A percentile compares a stretch with the other conserved stretches of the same genome.
These are phyloP conservation scores for Colletotrichum camelliae DNA, from an alignment of 2,329 filamentous ascomycete species.

Conservation along the genomic window DNA sequence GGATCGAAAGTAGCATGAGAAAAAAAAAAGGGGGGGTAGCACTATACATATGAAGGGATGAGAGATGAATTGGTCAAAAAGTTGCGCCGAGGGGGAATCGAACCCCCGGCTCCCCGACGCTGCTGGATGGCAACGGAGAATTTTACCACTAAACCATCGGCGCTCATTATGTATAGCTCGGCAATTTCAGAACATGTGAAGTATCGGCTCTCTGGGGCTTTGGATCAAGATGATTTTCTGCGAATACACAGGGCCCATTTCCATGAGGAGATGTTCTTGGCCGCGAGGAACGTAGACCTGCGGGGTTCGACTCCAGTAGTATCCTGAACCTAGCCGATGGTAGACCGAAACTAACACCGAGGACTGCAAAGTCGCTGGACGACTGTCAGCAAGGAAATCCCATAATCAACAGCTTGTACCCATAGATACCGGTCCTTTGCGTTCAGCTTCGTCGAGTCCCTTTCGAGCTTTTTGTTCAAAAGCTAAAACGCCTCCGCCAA, in stretches of 20 bases:
- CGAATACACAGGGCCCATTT: no score
- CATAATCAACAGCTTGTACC: fast-evolving
- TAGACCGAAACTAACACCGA: fast-evolving
- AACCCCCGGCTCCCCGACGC: neutral
- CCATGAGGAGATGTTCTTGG: fast-evolving
- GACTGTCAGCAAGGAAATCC: neutral
- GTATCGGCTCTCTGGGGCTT: no score
- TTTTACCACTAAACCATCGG: conserved; percentile 13
- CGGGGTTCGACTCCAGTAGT: neutral
- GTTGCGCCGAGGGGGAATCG: conserved; percentile 11
- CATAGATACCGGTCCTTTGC: fast-evolving
- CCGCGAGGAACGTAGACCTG: fast-evolving
- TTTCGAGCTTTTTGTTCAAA: no score
- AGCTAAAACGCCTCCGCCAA: neutral
- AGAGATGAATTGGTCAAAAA: no score
- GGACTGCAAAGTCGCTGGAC: neutral
- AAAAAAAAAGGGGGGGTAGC: no score
- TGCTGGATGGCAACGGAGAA: conserved; percentile 1
- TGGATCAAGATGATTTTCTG: no score
- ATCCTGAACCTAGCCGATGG: fast-evolving
- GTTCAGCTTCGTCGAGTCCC: neutral
- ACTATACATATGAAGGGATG: no score
- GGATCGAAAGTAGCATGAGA: no score
- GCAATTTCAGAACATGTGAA: no score
- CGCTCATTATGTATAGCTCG: no score